phyloP scores from a whole-genome alignment of 495 filamentous ascomycete genomes.

The Xanthoparmelia taractica region DNA sequence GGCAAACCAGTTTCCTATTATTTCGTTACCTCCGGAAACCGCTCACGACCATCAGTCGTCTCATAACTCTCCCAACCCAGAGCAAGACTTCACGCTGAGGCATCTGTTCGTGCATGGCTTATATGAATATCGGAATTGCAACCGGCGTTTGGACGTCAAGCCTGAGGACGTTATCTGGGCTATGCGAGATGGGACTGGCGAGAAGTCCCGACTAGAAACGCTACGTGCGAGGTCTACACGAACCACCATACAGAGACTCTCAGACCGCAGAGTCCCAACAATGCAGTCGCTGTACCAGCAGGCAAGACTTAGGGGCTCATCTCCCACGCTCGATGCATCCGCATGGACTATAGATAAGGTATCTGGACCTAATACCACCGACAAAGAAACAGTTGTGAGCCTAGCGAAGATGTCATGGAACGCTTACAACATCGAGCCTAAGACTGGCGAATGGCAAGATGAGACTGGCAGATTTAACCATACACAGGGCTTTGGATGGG shows the following conservation, averaged over 20 bases:
- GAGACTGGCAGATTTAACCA: slow-evolving; percentile 73
- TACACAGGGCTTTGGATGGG: slow-evolving; percentile 81
- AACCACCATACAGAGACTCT: slow-evolving; percentile 67
- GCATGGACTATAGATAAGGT: slow-evolving; percentile 83
- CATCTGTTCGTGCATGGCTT: slow-evolving; percentile 90
- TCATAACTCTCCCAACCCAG: slow-evolving; percentile 27
- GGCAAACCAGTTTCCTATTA: slow-evolving; percentile 30
- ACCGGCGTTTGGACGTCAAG: slow-evolving; percentile 65
- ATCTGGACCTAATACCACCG: slow-evolving; percentile 69
- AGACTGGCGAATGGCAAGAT: slow-evolving; percentile 73
- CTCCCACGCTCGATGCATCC: slow-evolving; percentile 51
- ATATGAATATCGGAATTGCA: slow-evolving; percentile 60
- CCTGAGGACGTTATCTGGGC: slow-evolving; percentile 55
- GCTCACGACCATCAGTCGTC: slow-evolving; percentile 35
- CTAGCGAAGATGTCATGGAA: slow-evolving; percentile 82
- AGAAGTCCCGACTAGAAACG: slow-evolving; percentile 33
- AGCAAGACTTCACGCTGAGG: slow-evolving; percentile 56
- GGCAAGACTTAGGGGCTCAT: slow-evolving; percentile 54
- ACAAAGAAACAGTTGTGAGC: slow-evolving; percentile 75
- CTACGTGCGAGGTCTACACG: slow-evolving; percentile 49
- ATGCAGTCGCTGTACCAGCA: slow-evolving; percentile 69
- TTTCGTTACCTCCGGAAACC: slow-evolving; percentile 26
- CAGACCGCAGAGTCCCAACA: slow-evolving; percentile 63
- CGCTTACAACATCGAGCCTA: slow-evolving; percentile 71
- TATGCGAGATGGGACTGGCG: slow-evolving; percentile 53